Base-by-base conservation (phyloP, 192 early-diverging fungal species). In the Geranomyces michiganensis region DNA sequence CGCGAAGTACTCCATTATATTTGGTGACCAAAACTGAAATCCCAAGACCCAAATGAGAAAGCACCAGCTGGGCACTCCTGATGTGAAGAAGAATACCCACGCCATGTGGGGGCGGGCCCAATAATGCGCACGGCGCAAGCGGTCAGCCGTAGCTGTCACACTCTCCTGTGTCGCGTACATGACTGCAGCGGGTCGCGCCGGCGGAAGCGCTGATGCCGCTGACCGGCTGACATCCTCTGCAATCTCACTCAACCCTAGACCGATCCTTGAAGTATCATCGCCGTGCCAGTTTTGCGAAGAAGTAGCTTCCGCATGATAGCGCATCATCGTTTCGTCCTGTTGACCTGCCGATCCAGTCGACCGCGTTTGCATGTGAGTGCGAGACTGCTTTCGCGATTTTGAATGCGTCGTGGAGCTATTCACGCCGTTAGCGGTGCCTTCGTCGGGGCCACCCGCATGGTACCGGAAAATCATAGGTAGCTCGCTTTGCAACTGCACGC, bases 71-170 rank as follows among this genome's bases (percentile, higher is more conserved):
- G 58, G 58, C 21, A 60, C 31, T 4, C 58, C 31, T 8, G 17
- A 32, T 6, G 30, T 32, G 19, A 27, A 31, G 31, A 60, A 60
- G 30, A 27, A 60, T 17, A 33, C 58, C 58, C 58, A 60, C 17
- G 58, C 58, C 58, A 60, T 60, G 29, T 60, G 58, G 17, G 58
- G 58, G 17, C 58, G 58, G 17, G 58, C 24, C 58, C 58, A 60
- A 29, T 60, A 60, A 19, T 27, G 15, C 30, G 58, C 26, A 9
- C 31, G 24, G 17, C 58, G 58, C 58, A 60, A 32, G 4, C 26
- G 2, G 27, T 60, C 58, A 4, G 31, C 58, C 31, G 31, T 60
- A 8, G 17, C 17, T 17, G 58, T 32, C 29, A 60, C 58, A 60
- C 31, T 60, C 19, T 60, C 58, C 26, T 60, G 58, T 1, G 24